phyloP scores from a whole-genome alignment of 2,329 filamentous ascomycete genomes.

The Botryotinia convoluta region DNA sequence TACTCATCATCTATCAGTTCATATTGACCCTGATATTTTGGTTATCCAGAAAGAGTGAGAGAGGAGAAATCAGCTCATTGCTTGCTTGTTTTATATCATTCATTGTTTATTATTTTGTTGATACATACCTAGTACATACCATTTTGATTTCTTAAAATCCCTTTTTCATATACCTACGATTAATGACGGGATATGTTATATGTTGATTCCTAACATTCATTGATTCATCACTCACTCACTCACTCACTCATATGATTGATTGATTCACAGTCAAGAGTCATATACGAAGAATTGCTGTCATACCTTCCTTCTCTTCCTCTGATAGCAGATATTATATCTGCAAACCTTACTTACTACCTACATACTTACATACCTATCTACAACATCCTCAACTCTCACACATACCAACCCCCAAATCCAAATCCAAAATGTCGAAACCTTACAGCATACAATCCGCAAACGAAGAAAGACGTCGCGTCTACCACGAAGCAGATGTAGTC shows the following conservation, averaged over 20 bases:
- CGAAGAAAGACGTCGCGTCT: constrained; percentile 48
- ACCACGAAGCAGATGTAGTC: constrained; percentile 76
- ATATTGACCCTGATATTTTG: background rate
- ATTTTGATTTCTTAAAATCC: background rate
- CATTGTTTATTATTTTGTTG: background rate
- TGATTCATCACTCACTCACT: background rate
- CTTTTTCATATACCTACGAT: background rate
- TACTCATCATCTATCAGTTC: background rate
- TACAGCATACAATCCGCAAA: constrained; percentile 21
- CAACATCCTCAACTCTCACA: background rate
- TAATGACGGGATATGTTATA: background rate
- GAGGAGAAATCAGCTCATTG: background rate
- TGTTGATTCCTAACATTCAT: background rate
- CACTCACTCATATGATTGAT: background rate
- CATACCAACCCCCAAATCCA: background rate
- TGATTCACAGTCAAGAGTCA: background rate
- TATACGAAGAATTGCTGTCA: background rate
- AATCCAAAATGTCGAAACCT: constrained; percentile 8
- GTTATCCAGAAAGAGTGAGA: no score
- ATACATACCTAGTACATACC: background rate
- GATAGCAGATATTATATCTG: background rate
- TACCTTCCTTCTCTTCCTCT: background rate
- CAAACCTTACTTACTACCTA: background rate
- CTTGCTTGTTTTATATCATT: background rate
- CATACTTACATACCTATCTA: background rate